These are phyloP conservation scores for Psilocybe azurescens DNA, from an alignment of 768 basidiomycete genomes.

Conservation along the genomic window DNA sequence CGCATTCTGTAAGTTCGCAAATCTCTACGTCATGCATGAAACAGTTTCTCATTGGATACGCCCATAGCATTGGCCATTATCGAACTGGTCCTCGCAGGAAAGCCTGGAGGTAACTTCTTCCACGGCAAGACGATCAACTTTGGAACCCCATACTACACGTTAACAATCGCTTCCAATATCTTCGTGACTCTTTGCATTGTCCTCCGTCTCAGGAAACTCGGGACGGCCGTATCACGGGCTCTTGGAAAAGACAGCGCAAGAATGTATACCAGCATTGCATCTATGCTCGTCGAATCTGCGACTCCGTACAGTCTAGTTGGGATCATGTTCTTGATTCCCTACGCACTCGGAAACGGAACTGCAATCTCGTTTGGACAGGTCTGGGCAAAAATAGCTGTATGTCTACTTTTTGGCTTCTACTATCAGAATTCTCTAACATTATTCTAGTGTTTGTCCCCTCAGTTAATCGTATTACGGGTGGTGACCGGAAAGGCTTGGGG, in stretches of 20 bases:
- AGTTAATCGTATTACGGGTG: conserved; percentile 30
- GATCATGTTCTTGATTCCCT: conserved; percentile 43
- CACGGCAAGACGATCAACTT: conserved; percentile 40
- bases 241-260: conserved; percentile 35
- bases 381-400: conserved; percentile 46
- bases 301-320: conserved; percentile 43
- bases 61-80: conserved; percentile 43
- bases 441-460: conserved; percentile 27
- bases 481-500: conserved; percentile 30
- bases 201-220: conserved; percentile 38
- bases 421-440: neutral
- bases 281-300: conserved; percentile 46
- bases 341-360: conserved; percentile 37
- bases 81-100: conserved; percentile 41
- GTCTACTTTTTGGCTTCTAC: conserved; percentile 18
- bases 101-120: conserved; percentile 47
- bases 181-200: conserved; percentile 46
- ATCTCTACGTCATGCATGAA: neutral
- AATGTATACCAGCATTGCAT: conserved; percentile 41
- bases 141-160: conserved; percentile 44
- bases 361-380: conserved; percentile 43
- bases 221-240: conserved; percentile 29
- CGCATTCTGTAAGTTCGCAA: conserved; percentile 30
- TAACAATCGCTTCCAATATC: conserved; percentile 47
- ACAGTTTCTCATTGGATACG: neutral